phyloP scores from a whole-genome alignment of 192 early-diverging fungal species.

The Coemansia sp. region DNA sequence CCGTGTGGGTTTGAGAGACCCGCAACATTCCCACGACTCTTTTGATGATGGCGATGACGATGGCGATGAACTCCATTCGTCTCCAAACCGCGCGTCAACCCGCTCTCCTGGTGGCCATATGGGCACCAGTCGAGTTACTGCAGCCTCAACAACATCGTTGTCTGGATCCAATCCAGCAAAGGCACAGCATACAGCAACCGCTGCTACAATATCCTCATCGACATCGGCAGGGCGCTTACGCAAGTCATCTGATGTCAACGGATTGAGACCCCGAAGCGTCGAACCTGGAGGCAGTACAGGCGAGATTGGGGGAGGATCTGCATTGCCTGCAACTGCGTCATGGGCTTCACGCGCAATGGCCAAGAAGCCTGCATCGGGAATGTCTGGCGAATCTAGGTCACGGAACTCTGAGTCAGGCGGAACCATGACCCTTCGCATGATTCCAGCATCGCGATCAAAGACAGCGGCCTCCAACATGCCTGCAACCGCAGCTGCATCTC shows the following conservation, averaged over 20 bases:
- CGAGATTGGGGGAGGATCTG: conserved; percentile 29
- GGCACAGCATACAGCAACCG: neutral
- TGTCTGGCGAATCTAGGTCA: conserved; percentile 9
- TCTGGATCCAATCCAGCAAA: conserved; percentile 8
- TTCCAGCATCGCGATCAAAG: conserved; percentile 39
- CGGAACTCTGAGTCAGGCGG: conserved; percentile 30
- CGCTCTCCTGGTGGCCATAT: conserved; percentile 14
- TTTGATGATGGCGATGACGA: conserved; percentile 15
- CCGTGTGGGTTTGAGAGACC: conserved; percentile 1
- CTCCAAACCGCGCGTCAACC: conserved; percentile 10
- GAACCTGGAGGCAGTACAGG: conserved; percentile 22
- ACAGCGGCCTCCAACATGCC: conserved; percentile 7
- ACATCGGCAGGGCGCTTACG: conserved; percentile 28
- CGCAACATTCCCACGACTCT: neutral
- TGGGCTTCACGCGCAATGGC: conserved; percentile 46
- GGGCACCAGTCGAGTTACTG: conserved; percentile 5
- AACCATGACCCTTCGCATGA: conserved; percentile 50
- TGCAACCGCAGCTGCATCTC: neutral
- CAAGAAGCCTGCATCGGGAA: conserved; percentile 31
- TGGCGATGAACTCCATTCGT: neutral
- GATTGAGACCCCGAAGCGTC: conserved; percentile 31
- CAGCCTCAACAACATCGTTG: conserved; percentile 5
- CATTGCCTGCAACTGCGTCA: conserved; percentile 51
- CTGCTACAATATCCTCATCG: conserved; percentile 9
- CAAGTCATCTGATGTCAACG: conserved; percentile 29